Evolutionary conservation across 495 filamentous ascomycete species (phyloP), one percentile per base, ranked within the genome.

Genomic region (Cercophora scortea): DNA sequence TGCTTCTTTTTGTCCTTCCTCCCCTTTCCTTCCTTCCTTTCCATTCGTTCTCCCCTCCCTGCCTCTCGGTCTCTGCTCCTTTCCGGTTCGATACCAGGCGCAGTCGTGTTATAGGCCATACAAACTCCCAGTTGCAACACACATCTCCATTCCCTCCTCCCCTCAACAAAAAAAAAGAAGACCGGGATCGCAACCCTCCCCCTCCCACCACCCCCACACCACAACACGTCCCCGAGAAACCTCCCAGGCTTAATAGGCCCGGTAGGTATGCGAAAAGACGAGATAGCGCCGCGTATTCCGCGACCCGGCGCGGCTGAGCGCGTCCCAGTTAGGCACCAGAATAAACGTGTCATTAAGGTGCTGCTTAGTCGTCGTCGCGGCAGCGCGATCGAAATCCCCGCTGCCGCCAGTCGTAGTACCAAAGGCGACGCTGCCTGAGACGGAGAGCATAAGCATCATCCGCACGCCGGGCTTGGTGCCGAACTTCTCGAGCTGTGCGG

Each of bases 261-360:
- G 75, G 57, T 89, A 90, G 45, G 81, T 89, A 68, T 91, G 86
- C 47, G 79, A 88, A 52, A 82, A 77, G 45, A 91, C 81, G 36
- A 91, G 65, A 79, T 83, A 90, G 44, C 73, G 74, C 51, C 70
- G 73, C 41, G 73, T 67, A 32, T 68, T 70, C 32, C 53, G 55
- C 4, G 66, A 33, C 49, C 58, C 61, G 13, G 55, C 61, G 34
- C 57, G 63, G 15, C 61, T 70, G 15, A 76, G 71, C 12, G 75
- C 67, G 17, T 83, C 78, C 56, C 78, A 78, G 61, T 91, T 90
- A 17, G 89, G 89, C 32, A 91, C 84, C 41, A 95, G 67, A 1
- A 90, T 75, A 55, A 92, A 83, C 7, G 72, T 82, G 60, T 95
- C 89, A 47, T 80, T 84, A 66, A 94, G 93, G 7, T 74, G 78